Base-by-base conservation (phyloP, 1,284 basidiomycete species). In the Ganoderma multipileum region DNA sequence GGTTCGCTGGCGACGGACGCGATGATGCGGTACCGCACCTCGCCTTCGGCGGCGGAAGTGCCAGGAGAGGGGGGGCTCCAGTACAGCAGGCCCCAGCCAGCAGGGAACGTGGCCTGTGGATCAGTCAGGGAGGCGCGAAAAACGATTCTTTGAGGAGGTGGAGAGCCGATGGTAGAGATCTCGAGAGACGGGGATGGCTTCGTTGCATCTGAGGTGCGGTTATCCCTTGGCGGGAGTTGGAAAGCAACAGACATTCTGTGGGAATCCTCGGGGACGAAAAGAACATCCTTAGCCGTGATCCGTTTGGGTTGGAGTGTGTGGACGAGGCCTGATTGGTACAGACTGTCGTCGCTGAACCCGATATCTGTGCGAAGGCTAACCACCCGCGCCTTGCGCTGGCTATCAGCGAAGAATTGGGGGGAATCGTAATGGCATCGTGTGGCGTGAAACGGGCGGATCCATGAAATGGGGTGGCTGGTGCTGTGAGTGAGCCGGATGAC, bases 21-120 rank as follows among this genome's bases (percentile, higher is more conserved):
- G 36, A 60, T 60, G 36, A 38, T 39, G 39, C 58, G 58, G 14
- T 60, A 60, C 2, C 58, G 58, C 11, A 60, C 23, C n/a, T 60
- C 58, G 38, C 58, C 58, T 26, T 60, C 58, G 3, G n/a, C 23
- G 18, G 52, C 30, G 12, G 38, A 39, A 12, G 14, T 28, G 23
- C 58, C 58, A 26, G 20, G 36, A 12, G 38, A n/a, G 23, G 58
- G 58, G n/a, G 58, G 23, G 38, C 23, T 26, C 58, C 58, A 60
- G 38, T 60, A 60, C 3, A 60, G 23, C 0, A 36, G 23, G 8
- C 58, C 58, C 58, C 58, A 60, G 11, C 58, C 58, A 28, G 58
- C 36, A 16, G 58, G 58, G 38, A 60, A 60, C 18, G 6, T 38
- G 23, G 23, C 38, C 7, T 23, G 2, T 14, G 41, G 36, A 38